A percentile compares a stretch with the other conserved stretches of the same genome.
Conservation (phyloP, 495 filamentous ascomycete species). For the Pyronema omphalodes region DNA sequence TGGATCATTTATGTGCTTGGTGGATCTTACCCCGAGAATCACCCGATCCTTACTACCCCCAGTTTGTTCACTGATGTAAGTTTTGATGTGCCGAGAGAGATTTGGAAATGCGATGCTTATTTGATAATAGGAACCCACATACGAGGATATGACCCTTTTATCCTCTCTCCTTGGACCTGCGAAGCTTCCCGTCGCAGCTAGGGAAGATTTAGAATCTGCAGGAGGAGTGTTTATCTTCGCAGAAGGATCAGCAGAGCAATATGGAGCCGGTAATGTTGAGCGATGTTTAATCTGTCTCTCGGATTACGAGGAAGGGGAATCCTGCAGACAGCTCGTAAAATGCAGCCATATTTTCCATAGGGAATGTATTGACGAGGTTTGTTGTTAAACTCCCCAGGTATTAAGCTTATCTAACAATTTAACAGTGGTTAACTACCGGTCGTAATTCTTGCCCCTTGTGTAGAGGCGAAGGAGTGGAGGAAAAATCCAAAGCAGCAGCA, state of each 20-base stretch:
- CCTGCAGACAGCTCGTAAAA: constrained; percentile 42
- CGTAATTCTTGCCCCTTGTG: constrained; percentile 65
- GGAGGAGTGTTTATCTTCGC: constrained; percentile 39
- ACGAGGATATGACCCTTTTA: constrained; percentile 62
- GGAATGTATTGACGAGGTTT: constrained; percentile 61
- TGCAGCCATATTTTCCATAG: constrained; percentile 56
- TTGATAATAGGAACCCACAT: constrained; percentile 42
- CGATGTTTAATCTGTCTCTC: constrained; percentile 54
- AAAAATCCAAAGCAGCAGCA: constrained; percentile 23
- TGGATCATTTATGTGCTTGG: constrained; percentile 71
- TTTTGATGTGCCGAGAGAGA: not conserved
- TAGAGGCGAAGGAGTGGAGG: constrained; percentile 51
- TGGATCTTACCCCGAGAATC: constrained; percentile 56
- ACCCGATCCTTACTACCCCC: constrained; percentile 57
- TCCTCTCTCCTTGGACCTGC: constrained; percentile 54
- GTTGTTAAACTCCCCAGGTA: constrained; percentile 11
- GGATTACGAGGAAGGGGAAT: constrained; percentile 48
- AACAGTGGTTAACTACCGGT: constrained; percentile 59
- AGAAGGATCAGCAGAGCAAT: constrained; percentile 31
- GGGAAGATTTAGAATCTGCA: constrained; percentile 46
- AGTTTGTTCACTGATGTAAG: constrained; percentile 58
- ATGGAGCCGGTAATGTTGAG: constrained; percentile 35
- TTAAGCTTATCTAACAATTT: constrained; percentile 4
- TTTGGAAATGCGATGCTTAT: not conserved
- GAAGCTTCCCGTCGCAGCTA: constrained; percentile 53